Base-by-base conservation (phyloP, 2,329 filamentous ascomycete genomes). In the Pyricularia sp. region DNA sequence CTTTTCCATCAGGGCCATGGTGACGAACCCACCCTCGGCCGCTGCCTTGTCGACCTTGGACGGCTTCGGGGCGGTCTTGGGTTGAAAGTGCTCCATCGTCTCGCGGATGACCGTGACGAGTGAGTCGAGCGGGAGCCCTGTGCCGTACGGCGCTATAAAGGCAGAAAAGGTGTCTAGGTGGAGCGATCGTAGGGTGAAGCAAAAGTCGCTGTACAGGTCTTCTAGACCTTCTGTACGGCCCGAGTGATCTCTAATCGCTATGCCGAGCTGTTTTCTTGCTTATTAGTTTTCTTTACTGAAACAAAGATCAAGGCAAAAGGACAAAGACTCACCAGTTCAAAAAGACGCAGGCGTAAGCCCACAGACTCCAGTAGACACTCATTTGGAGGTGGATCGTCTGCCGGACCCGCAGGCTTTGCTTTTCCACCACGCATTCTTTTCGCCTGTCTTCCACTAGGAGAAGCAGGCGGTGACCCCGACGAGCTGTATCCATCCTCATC, bases 281-380 rank as follows among this genome's bases (percentile, higher is more conserved):
- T 26, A n/a, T 59, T 19, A 59, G 55, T 3, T 22, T 12, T 28
- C 22, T 10, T 4, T 4, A 24, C 10, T 4, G 1, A 6, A 13
- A 16, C 8, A 26, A 8, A 31, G 19, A 22, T 44, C 10, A 3
- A 6, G 26, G 35, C 22, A 24, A 26, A n/a, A 12, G 19, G 6
- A 5, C 22, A 60, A 24, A 10, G 26, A 70, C 78, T 70, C 70
- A 82, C 78, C 35, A 90, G 73, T 24, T 79, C 78, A 65, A 91
- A 82, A 4, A 91, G 74, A 0, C 87, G 84, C 67, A 87, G 80
- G 7, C 89, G 84, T 22, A 90, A 73, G 1, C 75, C 71, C 22
- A 91, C 76, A 0, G 88, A 84, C 62, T 88, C 83, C 49, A 79
- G 73, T 64, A 79, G 72, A 4, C 72, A 31, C 24, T 28, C 30